These are phyloP conservation scores for Ascochyta pisi DNA, from an alignment of 2,329 filamentous ascomycete genomes.

Conservation along the genomic window DNA sequence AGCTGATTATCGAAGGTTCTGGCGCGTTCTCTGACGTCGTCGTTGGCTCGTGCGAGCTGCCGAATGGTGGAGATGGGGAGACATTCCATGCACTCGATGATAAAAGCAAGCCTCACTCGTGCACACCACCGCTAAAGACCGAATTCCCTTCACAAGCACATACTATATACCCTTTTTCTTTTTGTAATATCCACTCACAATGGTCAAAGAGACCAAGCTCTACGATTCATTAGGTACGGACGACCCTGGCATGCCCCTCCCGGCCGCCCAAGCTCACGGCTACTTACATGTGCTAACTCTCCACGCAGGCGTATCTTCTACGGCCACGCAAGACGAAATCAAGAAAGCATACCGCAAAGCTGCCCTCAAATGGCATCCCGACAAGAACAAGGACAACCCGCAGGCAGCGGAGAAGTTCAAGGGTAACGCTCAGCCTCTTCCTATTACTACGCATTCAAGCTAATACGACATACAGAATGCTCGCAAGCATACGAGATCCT, in stretches of 20 bases:
- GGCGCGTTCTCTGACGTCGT: constrained; percentile 47
- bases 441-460: not conserved
- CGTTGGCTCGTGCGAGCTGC: constrained; percentile 25
- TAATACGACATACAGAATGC: constrained; percentile 65
- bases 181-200: constrained; percentile 53
- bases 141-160: constrained; percentile 20
- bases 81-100: constrained; percentile 30
- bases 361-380: constrained; percentile 90
- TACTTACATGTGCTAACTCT: constrained; percentile 30
- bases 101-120: constrained; percentile 38
- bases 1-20: constrained; percentile 42
- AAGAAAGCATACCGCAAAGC: constrained; percentile 95
- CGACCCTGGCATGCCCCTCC: constrained; percentile 31
- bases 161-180: constrained; percentile 17
- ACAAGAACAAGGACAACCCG: constrained; percentile 96
- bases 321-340: constrained; percentile 89
- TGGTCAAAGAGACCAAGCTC: constrained; percentile 95
- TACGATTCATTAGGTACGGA: constrained; percentile 77
- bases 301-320: constrained; percentile 68
- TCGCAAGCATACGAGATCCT: constrained; percentile 98
- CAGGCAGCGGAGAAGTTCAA: constrained; percentile 93
- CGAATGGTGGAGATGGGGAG: constrained; percentile 38
- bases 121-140: constrained; percentile 25
- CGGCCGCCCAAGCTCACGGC: constrained; percentile 9
- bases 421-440: constrained; percentile 51